A percentile compares a stretch with the other conserved stretches of the same genome.
phyloP scores from a whole-genome alignment of 2,329 filamentous ascomycete species.

The Aureobasidium leucospermi region DNA sequence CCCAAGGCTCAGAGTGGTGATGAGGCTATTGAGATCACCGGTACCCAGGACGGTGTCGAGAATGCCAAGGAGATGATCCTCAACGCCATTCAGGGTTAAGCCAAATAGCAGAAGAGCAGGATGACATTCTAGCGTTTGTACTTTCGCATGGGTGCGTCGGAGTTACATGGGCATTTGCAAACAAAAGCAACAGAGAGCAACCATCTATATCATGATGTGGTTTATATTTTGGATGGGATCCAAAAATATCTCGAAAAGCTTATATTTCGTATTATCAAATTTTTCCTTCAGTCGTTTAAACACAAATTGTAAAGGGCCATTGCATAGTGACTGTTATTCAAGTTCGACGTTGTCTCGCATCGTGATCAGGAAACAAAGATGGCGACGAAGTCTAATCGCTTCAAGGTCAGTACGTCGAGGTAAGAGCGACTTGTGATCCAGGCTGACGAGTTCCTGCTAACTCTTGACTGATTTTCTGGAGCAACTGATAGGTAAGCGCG shows the following conservation, averaged over 20 bases:
- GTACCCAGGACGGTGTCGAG: conserved; percentile 71
- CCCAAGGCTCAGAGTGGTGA: conserved; percentile 62
- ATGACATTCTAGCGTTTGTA: not conserved
- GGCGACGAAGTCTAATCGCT: too few relatives aligned
- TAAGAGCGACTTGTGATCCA: too few relatives aligned
- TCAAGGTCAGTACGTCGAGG: too few relatives aligned
- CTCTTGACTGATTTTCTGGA: too few relatives aligned
- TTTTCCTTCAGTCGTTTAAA: not conserved
- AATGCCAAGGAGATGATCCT: conserved; percentile 84
- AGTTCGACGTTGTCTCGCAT: not conserved
- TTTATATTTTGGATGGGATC: not conserved
- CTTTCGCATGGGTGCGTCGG: conserved; percentile 5
- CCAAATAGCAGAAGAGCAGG: not conserved
- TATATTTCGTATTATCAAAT: not conserved
- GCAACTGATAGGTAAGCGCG: too few relatives aligned
- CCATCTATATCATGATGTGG: not conserved
- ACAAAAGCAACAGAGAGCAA: not conserved
- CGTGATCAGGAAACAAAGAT: not conserved
- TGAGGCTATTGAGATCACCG: conserved; percentile 87
- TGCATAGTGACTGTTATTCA: not conserved
- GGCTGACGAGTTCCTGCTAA: too few relatives aligned
- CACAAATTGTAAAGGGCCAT: not conserved
- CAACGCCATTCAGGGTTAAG: conserved; percentile 1
- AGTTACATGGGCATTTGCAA: conserved; percentile 8
- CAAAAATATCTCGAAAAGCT: conserved; percentile 1